Percentiles rank a stretch among this genome's conserved stretches.
Conservation (phyloP, 495 filamentous ascomycete species). For the Glonium stellatum region DNA sequence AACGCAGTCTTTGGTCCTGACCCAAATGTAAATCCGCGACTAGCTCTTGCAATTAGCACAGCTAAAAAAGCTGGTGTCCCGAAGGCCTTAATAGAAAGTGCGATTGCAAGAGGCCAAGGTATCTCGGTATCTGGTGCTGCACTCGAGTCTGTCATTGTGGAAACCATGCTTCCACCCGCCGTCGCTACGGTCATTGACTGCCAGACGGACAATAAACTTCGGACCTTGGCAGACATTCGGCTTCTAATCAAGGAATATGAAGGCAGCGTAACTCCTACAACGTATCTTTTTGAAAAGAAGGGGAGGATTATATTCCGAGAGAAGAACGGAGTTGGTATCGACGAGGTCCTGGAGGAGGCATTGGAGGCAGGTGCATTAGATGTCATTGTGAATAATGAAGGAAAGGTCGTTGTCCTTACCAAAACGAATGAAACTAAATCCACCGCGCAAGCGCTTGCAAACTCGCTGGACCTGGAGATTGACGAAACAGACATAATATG, state of each 20-base stretch:
- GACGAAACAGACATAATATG: conserved; percentile 73
- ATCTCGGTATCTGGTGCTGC: conserved; percentile 60
- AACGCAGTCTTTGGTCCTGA: conserved; percentile 59
- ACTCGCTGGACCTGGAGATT: conserved; percentile 54
- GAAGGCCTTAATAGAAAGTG: conserved; percentile 72
- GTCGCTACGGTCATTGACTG: conserved; percentile 77
- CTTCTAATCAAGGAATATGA: conserved; percentile 58
- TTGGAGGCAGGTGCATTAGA: conserved; percentile 83
- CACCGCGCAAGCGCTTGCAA: conserved; percentile 55
- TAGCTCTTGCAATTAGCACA: conserved; percentile 60
- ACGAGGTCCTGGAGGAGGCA: conserved; percentile 72
- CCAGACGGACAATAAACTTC: conserved; percentile 71
- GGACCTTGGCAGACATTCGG: conserved; percentile 65
- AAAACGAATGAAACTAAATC: conserved; percentile 61
- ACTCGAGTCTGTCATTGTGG: conserved; percentile 69
- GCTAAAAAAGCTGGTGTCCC: conserved; percentile 85
- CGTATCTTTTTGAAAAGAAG: conserved; percentile 75
- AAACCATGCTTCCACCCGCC: conserved; percentile 71
- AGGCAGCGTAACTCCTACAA: conserved; percentile 63
- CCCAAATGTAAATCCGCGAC: conserved; percentile 61
- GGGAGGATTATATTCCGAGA: conserved; percentile 64
- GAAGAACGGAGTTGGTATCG: conserved; percentile 53
- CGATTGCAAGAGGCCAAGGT: conserved; percentile 83
- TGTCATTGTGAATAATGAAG: conserved; percentile 62
- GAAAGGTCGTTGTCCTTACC: conserved; percentile 65